Base-by-base conservation (phyloP, 2,329 filamentous ascomycete species). In the Clarireedia monteithiana region DNA sequence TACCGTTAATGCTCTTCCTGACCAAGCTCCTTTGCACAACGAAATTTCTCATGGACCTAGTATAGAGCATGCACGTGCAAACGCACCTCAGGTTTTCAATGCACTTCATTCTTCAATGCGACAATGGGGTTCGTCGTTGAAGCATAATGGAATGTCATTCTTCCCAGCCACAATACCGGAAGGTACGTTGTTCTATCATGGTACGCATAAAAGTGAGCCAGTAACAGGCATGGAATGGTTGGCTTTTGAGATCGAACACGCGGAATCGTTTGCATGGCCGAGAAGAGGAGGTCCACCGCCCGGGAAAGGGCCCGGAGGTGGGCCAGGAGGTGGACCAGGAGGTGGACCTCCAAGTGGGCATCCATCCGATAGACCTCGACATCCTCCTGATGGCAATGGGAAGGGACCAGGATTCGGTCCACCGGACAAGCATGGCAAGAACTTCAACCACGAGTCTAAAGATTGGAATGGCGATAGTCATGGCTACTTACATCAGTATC, bases 231-330 rank as follows among this genome's bases (percentile, higher is more conserved):
- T 76, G 3, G 83, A 90, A 63, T 90, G 87, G 86, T 73, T 91
- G 1, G 87, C 88, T 0, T 91, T 90, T 64, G 87, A 91, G 67
- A 78, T 85, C 3, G 86, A 91, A 63, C 88, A 91, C 69, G 84
- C 86, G 0, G 74, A 86, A 61, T 66, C 74, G 2, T 90, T 91
- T 70, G 83, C 85, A 1, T 67, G 38, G 14, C 50, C 55, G 15
- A 50, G 58, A 39, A 45, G 59, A 45, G 38, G 46, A 10, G n/a
- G n/a, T n/a, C 53, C 55, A 14, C 51, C 34, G 15, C 39, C 46
- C 27, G 53, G 50, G 20, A 17, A 42, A 40, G 17, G 17, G 10
- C 38, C 38, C 2, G 38, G 38, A 2, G 10, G 20, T 27, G 48
- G 46, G 4, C 30, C 30, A 30, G 6, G 27, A 9, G n/a, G n/a